These are phyloP conservation scores for Dactylonectria estremocensis DNA, from an alignment of 2,329 filamentous ascomycete species.

Conservation along the genomic window DNA sequence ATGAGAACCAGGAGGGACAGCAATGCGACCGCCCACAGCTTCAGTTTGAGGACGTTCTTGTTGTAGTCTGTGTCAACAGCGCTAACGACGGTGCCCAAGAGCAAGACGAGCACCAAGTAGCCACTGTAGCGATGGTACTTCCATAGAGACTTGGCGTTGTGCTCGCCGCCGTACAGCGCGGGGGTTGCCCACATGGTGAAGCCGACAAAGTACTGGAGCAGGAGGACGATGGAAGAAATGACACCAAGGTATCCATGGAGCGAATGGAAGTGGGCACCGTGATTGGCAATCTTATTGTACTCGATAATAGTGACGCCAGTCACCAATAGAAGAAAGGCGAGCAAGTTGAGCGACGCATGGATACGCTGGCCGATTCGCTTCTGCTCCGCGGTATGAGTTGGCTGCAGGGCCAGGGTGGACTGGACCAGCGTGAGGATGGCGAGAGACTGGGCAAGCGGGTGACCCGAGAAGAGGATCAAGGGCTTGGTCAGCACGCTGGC, in stretches of 20 bases:
- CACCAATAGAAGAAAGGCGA: conserved; percentile 74
- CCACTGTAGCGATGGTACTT: conserved; percentile 89
- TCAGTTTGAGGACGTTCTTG: conserved; percentile 76
- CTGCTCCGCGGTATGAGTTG: conserved; percentile 82
- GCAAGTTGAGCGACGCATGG: conserved; percentile 80
- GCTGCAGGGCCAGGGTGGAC: conserved; percentile 88
- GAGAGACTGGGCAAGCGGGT: conserved; percentile 80
- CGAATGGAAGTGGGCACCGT: conserved; percentile 82
- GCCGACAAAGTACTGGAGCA: conserved; percentile 83
- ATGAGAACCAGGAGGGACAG: conserved; percentile 75
- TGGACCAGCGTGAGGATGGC: conserved; percentile 84
- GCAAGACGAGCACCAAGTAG: conserved; percentile 79
- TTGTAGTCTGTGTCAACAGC: conserved; percentile 86
- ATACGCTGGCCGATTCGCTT: conserved; percentile 73
- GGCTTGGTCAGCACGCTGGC: conserved; percentile 78
- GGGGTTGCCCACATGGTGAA: conserved; percentile 87
- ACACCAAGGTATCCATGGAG: conserved; percentile 88
- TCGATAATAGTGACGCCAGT: conserved; percentile 81
- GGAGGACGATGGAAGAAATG: conserved; percentile 77
- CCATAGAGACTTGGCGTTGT: conserved; percentile 86
- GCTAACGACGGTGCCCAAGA: conserved; percentile 81
- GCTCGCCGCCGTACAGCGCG: conserved; percentile 81
- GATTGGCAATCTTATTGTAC: conserved; percentile 83
- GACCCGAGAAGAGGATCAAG: conserved; percentile 87
- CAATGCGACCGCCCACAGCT: conserved; percentile 82